Evolutionary conservation across 768 basidiomycete species (phyloP), one percentile per base, ranked within the genome.

Genomic region (Termitomyces sp.): DNA sequence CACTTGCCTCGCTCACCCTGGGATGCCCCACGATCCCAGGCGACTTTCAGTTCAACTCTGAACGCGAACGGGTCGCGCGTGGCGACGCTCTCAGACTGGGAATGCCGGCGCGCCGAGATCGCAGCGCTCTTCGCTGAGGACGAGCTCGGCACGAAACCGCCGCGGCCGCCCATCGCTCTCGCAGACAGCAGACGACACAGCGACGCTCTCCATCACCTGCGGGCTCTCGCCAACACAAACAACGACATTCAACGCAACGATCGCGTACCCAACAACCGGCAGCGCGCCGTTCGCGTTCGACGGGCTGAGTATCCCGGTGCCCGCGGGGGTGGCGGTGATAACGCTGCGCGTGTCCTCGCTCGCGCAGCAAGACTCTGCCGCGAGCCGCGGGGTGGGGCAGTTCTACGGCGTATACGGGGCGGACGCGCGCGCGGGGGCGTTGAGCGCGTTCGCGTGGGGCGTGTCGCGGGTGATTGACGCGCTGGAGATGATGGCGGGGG

Each of bases 401-500:
- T 85, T 85, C 75, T 85, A 77, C 72, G 73, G 74, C 37, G 73
- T 84, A 44, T 83, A 81, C 68, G 82, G 81, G 6, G 65, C 62
- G 29, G 66, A 60, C 53, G 72, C 74, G 34, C 72, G 73, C 41
- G 82, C 82, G 0, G 71, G 73, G 36, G 79, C 83, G 1, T 76
- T 84, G 76, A 80, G 73, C 26, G 82, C 83, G 2, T 85, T 82
- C 81, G 79, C 78, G 8, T 84, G 82, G 82, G 82, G 80, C 56
- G 76, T 83, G 37, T 73, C 74, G 59, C 80, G 83, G 29, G 76
- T 85, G 65, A 81, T 85, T 65, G 83, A 84, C 65, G 80, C 75
- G n/a, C 76, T 85, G 58, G 80, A 82, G 69, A 65, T 66, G 22
- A 78, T 75, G 0, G 73, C 81, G n/a, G 52, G 65, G 28, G 74